Conservation (phyloP, 108 stramenopile genomes). For the Skeletonema potamos region DNA sequence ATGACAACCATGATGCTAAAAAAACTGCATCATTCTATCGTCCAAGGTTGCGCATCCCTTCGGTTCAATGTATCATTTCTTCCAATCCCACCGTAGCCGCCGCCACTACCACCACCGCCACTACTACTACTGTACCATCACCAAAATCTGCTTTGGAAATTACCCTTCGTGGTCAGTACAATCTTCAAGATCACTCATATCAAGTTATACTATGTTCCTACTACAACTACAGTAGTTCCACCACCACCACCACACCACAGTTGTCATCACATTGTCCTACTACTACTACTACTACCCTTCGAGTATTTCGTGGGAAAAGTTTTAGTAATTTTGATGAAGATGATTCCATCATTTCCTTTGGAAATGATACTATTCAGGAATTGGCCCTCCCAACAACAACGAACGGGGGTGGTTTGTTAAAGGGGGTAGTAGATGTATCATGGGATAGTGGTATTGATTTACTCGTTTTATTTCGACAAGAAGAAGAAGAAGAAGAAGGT, state of each 20-base stretch:
- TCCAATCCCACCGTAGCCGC: no score
- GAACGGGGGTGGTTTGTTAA: background rate
- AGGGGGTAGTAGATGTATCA: slow-evolving; percentile 14
- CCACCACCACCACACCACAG: no score
- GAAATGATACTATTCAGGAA: background rate
- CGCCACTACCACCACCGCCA: no score
- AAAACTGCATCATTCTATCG: background rate
- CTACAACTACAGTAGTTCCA: no score
- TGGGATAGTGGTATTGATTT: slow-evolving; percentile 24
- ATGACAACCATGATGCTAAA: background rate
- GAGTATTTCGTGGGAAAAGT: background rate
- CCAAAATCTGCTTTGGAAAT: background rate
- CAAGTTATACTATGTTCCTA: background rate
- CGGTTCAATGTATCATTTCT: slow-evolving; percentile 13
- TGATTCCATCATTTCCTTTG: background rate
- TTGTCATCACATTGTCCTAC: no score
- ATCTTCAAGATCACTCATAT: background rate
- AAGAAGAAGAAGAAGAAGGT: background rate
- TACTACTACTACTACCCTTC: background rate
- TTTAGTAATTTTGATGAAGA: background rate
- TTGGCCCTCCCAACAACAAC: background rate
- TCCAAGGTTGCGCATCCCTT: slow-evolving; percentile 23
- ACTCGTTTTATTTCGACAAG: slow-evolving; percentile 19
- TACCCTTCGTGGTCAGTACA: background rate
- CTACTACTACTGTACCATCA: no score